These are phyloP conservation scores for Penicillium mononematosum DNA, from an alignment of 495 filamentous ascomycete genomes.

Conservation along the genomic window DNA sequence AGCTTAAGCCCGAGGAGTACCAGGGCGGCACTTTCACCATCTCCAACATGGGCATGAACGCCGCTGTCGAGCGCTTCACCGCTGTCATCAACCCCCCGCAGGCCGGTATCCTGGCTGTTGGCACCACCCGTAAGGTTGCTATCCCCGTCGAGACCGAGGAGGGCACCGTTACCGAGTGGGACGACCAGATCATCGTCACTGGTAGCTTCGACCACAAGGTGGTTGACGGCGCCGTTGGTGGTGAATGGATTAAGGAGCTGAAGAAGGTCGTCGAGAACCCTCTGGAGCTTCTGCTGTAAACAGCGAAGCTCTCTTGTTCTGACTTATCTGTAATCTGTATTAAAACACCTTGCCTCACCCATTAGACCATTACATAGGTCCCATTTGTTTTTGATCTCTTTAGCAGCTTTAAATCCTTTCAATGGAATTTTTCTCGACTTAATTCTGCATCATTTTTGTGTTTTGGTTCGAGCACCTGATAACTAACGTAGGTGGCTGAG, in stretches of 20 bases:
- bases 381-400: slow-evolving; percentile 34
- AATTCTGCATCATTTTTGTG: neutral
- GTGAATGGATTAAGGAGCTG: slow-evolving; percentile 94
- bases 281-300: slow-evolving; percentile 84
- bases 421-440: slow-evolving; percentile 16
- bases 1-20: slow-evolving; percentile 99
- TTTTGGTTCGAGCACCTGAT: neutral
- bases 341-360: slow-evolving; percentile 37
- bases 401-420: slow-evolving; percentile 36
- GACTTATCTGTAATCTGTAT: slow-evolving; percentile 43
- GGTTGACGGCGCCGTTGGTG: slow-evolving; percentile 88
- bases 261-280: slow-evolving; percentile 98
- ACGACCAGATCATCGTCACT: slow-evolving; percentile 93
- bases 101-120: slow-evolving; percentile 92
- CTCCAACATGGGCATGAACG: slow-evolving; percentile 99
- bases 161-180: slow-evolving; percentile 81
- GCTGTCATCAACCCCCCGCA: slow-evolving; percentile 99
- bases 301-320: slow-evolving; percentile 5
- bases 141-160: slow-evolving; percentile 83
- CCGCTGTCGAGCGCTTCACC: slow-evolving; percentile 95
- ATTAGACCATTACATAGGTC: slow-evolving; percentile 33
- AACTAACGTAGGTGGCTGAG: slow-evolving; percentile 12
- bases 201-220: slow-evolving; percentile 98
- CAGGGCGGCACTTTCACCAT: slow-evolving; percentile 99
- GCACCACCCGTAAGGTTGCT: slow-evolving; percentile 91